Percentiles rank a stretch among this genome's conserved stretches.
Conservation (phyloP, 140 eudicot species). For the Bidens hawaiensis region DNA sequence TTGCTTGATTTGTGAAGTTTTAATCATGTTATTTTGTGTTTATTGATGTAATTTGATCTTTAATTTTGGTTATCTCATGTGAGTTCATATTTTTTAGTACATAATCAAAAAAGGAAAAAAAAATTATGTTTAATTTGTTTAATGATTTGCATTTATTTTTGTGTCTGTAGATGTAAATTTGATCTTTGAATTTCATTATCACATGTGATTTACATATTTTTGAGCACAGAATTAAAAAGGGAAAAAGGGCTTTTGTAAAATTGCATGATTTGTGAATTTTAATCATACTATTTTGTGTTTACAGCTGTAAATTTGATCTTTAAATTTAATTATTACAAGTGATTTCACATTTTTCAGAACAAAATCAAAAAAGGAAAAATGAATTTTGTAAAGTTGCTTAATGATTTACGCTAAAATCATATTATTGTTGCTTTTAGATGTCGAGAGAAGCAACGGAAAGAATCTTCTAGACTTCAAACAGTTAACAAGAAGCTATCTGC, state of each 20-base stretch:
- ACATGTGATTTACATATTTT: neutral
- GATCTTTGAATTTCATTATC: neutral
- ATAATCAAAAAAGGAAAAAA: too few relatives aligned
- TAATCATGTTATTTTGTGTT: too few relatives aligned
- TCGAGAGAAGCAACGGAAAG: slow-evolving; percentile 86
- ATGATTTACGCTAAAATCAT: neutral
- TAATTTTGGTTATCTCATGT: too few relatives aligned
- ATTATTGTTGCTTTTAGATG: slow-evolving; percentile 36
- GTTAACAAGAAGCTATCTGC: slow-evolving; percentile 84
- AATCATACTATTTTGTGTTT: too few relatives aligned
- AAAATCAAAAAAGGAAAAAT: too few relatives aligned
- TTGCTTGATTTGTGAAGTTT: too few relatives aligned
- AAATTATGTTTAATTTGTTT: slow-evolving; percentile 15
- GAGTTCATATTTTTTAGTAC: too few relatives aligned
- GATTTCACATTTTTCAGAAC: too few relatives aligned
- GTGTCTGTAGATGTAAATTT: neutral
- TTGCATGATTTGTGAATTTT: too few relatives aligned
- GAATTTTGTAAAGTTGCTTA: neutral
- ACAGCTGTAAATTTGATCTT: too few relatives aligned
- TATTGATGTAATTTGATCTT: too few relatives aligned
- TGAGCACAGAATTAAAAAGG: neutral
- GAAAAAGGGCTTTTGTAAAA: neutral
- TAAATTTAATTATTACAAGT: too few relatives aligned
- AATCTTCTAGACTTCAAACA: slow-evolving; percentile 66
- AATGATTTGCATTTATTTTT: neutral